Base-by-base conservation (phyloP, 176 grass and related monocot species). In the Carex scoparia region DNA sequence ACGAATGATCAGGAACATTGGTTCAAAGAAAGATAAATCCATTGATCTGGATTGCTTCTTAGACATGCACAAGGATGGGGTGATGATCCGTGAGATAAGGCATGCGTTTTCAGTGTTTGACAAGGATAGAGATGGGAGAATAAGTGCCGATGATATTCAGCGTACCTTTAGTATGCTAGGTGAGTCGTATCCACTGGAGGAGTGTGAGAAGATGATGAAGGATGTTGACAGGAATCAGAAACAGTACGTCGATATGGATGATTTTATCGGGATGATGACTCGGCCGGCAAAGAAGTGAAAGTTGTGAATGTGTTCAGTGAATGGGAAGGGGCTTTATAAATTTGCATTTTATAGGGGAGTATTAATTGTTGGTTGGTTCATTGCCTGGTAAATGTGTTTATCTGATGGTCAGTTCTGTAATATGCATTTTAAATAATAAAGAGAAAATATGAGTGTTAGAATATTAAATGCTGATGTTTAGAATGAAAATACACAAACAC, bases 241-340 rank as follows among this genome's bases (percentile, higher is more conserved):
- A 55, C 89, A 90, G 2, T 79, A 92, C 4, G 86, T 95, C 12
- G 90, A 92, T 31, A 92, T 98, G 93, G 87, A 92, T 33, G 96
- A 95, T 57, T 95, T 98, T 84, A 88, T 92, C 83, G 60, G 7
- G 68, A 98, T 98, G 91, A 98, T 98, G 93, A 95, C 93, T 65
- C 86, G 86, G 44, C 75, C 91, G 7, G 85, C 86, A 63, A 88
- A 92, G 84, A 91, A 78, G 59, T 53, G 54, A 74, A 88, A 77
- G 63, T 18, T 61, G 5, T 91, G 89, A 91, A 28, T 18, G 31
- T 33, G 12, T 78, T 57, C 51, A 31, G 48, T 72, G 69, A 37
- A 72, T 11, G 3, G 40, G n/a, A 48, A 49, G 18, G 16, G 42
- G n/a, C 3, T 74, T 49, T 11, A 15, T 9, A 49, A 4, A 15